Base-by-base conservation (phyloP, 495 filamentous ascomycete genomes). In the Penicillium egyptiacum region DNA sequence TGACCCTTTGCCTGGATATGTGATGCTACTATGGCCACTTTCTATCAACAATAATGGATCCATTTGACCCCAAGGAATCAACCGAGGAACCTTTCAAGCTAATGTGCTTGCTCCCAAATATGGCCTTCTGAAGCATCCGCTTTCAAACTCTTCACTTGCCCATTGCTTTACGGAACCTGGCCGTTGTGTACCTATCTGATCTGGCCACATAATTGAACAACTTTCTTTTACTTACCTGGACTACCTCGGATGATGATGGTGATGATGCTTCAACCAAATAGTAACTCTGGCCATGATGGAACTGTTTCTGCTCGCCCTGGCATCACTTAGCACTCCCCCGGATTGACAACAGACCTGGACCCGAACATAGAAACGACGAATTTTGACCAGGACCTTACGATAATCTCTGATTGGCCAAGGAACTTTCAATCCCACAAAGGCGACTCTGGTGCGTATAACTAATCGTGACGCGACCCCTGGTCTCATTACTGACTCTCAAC, bases 101-200 rank as follows among this genome's bases (percentile, higher is more conserved):
- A 51, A 62, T 62, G 63, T 58, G 56, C 57, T 45, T 61, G 66
- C 63, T 62, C 48, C 40, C 41, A 39, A 48, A 10, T 11, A 63
- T 50, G 59, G 55, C 54, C 40, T 50, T 30, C 22, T 25, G 53
- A 61, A 57, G 59, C 60, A 48, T 40, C 53, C 55, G 48, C 56
- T 62, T 60, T 57, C 28, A 57, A 57, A 50, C 10, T 46, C 40
- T 55, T 31, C 17, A 35, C 17, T 52, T 48, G 60, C 56, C 58
- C 60, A 57, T 56, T 64, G 55, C 66, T 28, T 41, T 37, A 60
- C 54, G 56, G 65, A 62, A 43, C 44, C 49, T 28, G 53, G 47
- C 56, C 44, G 40, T 35, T 41, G 54, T 53, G 52, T 47, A 56
- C 39, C 39, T 45, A 47, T 33, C 42, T 50, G 39, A 47, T 37